Percentiles rank a stretch among this genome's conserved stretches.
These are phyloP conservation scores for Candolleomyces eurysporus DNA, from an alignment of 768 basidiomycete species.

Conservation along the genomic window DNA sequence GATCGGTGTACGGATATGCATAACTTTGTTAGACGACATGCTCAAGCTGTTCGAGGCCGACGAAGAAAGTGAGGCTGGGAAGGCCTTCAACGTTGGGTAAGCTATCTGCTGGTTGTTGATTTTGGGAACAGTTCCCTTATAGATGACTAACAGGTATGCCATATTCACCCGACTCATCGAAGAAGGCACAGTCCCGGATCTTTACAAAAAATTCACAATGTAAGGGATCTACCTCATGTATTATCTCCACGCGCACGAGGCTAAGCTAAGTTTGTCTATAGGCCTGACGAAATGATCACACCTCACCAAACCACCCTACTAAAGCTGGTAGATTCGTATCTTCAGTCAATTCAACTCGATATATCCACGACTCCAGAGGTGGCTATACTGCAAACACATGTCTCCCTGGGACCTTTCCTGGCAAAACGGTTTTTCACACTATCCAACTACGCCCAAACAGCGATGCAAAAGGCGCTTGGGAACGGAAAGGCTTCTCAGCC, in stretches of 20 bases:
- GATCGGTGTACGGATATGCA: slow-evolving; percentile 63
- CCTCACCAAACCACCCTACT: slow-evolving; percentile 87
- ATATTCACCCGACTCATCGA: slow-evolving; percentile 66
- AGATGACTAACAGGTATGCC: slow-evolving; percentile 46
- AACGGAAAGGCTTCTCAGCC: slow-evolving; percentile 7
- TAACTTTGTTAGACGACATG: slow-evolving; percentile 69
- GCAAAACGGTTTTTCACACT: slow-evolving; percentile 61
- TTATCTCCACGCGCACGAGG: neutral
- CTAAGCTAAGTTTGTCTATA: slow-evolving; percentile 24
- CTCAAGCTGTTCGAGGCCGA: slow-evolving; percentile 67
- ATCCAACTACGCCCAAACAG: slow-evolving; percentile 52
- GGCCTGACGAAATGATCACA: slow-evolving; percentile 68
- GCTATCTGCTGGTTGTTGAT: slow-evolving; percentile 12
- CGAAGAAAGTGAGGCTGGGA: slow-evolving; percentile 60
- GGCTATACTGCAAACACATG: slow-evolving; percentile 35
- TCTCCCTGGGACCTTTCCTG: slow-evolving; percentile 54
- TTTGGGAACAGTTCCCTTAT: slow-evolving; percentile 5
- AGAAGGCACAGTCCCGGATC: slow-evolving; percentile 50
- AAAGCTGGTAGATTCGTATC: slow-evolving; percentile 82
- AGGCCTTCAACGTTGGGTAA: slow-evolving; percentile 78
- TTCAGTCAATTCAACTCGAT: slow-evolving; percentile 52
- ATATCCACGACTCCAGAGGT: slow-evolving; percentile 26
- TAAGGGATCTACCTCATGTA: slow-evolving; percentile 32
- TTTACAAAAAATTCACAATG: slow-evolving; percentile 64
- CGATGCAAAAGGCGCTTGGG: slow-evolving; percentile 50